Base-by-base conservation (phyloP, 1,284 basidiomycete genomes). In the Ceratobasidium sp. region DNA sequence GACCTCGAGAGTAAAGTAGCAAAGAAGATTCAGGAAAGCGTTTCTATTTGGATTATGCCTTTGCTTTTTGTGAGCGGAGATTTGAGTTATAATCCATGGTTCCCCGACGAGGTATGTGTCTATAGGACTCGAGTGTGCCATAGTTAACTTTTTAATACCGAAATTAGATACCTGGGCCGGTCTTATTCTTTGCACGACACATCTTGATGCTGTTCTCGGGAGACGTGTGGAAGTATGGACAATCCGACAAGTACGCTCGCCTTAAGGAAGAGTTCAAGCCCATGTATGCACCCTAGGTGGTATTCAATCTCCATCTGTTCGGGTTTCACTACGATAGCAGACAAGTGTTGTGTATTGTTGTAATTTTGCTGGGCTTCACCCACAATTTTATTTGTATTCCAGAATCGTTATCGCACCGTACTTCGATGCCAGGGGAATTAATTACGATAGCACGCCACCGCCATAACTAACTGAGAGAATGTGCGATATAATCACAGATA, bases 211-310 rank as follows among this genome's bases (percentile, higher is more conserved):
- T n/a, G 20, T 6, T 53, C 27, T 7, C 47, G 15, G 45, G 60
- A 15, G 49, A 53, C 20, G 53, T 53, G 60, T 65, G 60, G 60
- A 65, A 40, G 60, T 65, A 42, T 15, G 60, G 60, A 3, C 60
- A 65, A 29, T 65, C 49, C n/a, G 60, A 65, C 22, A 50, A 42
- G 35, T 53, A 65, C 42, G 20, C 25, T 15, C 31, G 31, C 10
- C 22, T 65, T 8, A 65, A 65, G 20, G 20, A 38, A 17, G 60
- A 65, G 60, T 65, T 53, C 45, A 53, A 65, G 25, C 15, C 60
- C 32, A 34, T 50, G 35, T 65, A 65, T 31, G 42, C 25, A 25
- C 29, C 45, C 38, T 17, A 40, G 17, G 8, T 40, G 7, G 38
- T 8, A 40, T 17, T 40, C 8, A 8, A 8, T 17, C 7, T 40